A percentile compares a stretch with the other conserved stretches of the same genome.
phyloP scores from a whole-genome alignment of 108 stramenopile species.

The Pelagomonas calceolata region DNA sequence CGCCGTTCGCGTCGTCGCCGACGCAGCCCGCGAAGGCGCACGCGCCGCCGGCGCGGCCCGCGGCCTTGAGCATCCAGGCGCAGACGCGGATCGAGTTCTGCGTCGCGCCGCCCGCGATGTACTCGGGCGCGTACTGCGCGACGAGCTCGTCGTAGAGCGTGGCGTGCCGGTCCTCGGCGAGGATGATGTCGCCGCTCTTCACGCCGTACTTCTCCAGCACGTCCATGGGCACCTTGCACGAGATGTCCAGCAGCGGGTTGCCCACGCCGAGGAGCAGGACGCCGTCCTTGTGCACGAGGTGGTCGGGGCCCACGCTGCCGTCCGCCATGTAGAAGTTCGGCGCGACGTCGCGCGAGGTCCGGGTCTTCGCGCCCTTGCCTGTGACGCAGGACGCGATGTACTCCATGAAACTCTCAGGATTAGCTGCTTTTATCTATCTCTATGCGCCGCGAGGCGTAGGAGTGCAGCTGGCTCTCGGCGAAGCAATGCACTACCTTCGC shows the following conservation, averaged over 20 bases:
- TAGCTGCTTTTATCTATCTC: too few species aligned
- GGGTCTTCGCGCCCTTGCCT: too few species aligned
- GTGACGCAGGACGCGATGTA: too few species aligned
- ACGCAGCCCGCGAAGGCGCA: slow-evolving; percentile 88
- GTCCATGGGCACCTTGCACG: slow-evolving; percentile 77
- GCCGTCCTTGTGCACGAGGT: too few species aligned
- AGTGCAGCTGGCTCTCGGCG: too few species aligned
- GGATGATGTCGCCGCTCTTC: slow-evolving; percentile 80
- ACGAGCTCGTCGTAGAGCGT: slow-evolving; percentile 82
- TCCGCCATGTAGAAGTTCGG: too few species aligned
- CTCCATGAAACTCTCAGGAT: too few species aligned
- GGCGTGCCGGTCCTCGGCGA: slow-evolving; percentile 96
- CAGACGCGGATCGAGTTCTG: slow-evolving; percentile 99
- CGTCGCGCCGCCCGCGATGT: slow-evolving; percentile 98
- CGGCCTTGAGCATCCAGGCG: slow-evolving; percentile 83
- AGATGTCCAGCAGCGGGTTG: slow-evolving; percentile 98
- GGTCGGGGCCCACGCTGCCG: too few species aligned
- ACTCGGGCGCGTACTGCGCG: slow-evolving; percentile 66
- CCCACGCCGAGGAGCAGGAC: slow-evolving; percentile 83
- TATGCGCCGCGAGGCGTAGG: too few species aligned
- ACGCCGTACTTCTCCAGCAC: slow-evolving; percentile 91
- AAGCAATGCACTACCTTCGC: too few species aligned
- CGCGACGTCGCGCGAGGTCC: too few species aligned
- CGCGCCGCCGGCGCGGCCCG: slow-evolving; percentile 39
- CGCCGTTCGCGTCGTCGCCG: slow-evolving; percentile 77